Evolutionary conservation across 768 basidiomycete species (phyloP), one percentile per base, ranked within the genome.

Genomic region (Rubroboletus satanas): DNA sequence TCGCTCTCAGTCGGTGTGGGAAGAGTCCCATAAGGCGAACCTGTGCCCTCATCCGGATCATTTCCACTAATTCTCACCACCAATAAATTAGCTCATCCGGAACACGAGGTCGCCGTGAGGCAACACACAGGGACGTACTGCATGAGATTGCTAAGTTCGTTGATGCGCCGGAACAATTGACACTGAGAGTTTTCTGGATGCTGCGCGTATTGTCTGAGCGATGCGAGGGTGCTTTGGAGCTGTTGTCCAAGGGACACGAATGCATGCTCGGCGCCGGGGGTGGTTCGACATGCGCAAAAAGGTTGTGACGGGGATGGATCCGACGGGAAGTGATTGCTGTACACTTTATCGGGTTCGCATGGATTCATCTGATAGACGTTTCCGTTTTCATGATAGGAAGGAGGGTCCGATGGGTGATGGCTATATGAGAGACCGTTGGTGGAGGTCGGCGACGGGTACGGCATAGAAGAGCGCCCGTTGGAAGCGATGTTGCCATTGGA

Each of bases 1-100:
- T 88, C 87, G 62, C 80, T 84, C 63, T 86, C 87, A 4, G 83
- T 78, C 5, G 83, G 79, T 57, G 83, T 82, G 62, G 74, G 78
- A 67, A 71, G 70, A 9, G 77, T 80, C 65, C 83, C 83, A 65
- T 84, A 84, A 36, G 79, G 73, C 45, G 77, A 70, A 44, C 74
- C 74, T 37, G 72, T 71, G 58, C 71, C 75, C 62, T 78, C 81
- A 62, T 69, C 74, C 62, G 75, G 74, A 71, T 83, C 81, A 62
- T 73, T 76, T 31, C 78, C 80, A 68, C 80, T 82, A 62, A 66
- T 71, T 71, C 69, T 70, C 71, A 69, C 56, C 45, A 54, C 49
- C 44, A 56, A 45, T 28, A 62, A 52, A 68, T 67, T 68, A 71
- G 68, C 61, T 73, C 67, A 71, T 65, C 42, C 31, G 55, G 58